Evolutionary conservation across 768 basidiomycete genomes (phyloP), one percentile per base, ranked within the genome.

Genomic region (Terana coerulea): DNA sequence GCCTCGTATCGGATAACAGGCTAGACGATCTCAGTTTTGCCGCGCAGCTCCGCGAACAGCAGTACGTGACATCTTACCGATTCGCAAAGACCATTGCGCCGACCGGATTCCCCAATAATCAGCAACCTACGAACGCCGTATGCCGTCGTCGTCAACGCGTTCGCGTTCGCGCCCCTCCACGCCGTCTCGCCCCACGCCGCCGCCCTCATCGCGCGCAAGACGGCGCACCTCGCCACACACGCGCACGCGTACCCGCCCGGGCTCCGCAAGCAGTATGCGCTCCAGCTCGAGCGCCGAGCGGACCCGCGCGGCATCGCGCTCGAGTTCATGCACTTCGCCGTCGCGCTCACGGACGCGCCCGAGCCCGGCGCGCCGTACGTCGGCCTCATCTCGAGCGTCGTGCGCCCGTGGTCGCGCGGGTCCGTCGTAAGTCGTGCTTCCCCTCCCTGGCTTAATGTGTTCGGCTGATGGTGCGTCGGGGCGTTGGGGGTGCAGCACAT

Each of bases 241-340:
- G 24, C 8, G 17, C 9, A 34, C 19, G 4, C 36, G 35, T 22
- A 44, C 7, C 44, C 58, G 3, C 54, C 55, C 11, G 65, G 60
- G 0, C 37, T 63, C 11, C 47, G 28, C 31, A 61, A 59, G 35
- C 66, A 67, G 39, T 63, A 57, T 33, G 39, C 58, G 37, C 24
- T 62, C 15, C 63, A 64, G 44, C 45, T 64, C 12, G 46, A 48
- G 14, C 44, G n/a, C n/a, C n/a, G n/a, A n/a, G n/a, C n/a, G n/a
- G n/a, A n/a, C n/a, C n/a, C n/a, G n/a, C n/a, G 44, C 22, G 35
- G n/a, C n/a, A n/a, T n/a, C n/a, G n/a, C n/a, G n/a, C n/a, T n/a
- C n/a, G n/a, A n/a, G n/a, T n/a, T n/a, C n/a, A n/a, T n/a, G n/a
- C n/a, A n/a, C n/a, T n/a, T n/a, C n/a, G n/a, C n/a, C n/a, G n/a